Evolutionary conservation across 2,329 filamentous ascomycete species (phyloP), one percentile per base, ranked within the genome.

Genomic region (Scytalidium lignicola): DNA sequence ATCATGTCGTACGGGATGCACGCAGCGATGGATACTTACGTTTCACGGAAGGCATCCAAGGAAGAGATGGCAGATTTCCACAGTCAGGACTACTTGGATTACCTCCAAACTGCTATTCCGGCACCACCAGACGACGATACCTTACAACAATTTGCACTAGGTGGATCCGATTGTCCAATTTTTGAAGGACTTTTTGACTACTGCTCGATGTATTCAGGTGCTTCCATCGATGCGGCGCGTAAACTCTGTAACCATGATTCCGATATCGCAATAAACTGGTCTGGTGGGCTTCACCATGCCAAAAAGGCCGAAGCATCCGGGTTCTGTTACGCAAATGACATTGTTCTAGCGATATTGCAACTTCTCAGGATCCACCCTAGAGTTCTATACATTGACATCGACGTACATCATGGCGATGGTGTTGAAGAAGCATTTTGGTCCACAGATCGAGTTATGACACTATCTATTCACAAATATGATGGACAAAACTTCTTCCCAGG

Each of bases 291-390:
- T 23, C 93, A 99, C 68, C 93, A 99, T 64, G 93, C 93, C 42
- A 96, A 97, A 69, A 93, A 92, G 65, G 82, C 86, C 47, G 90
- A 96, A 69, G 92, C 93, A 0, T 92, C 87, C 13, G 93, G 93
- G 0, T 99, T 99, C 69, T 99, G 93, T 73, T 99, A 99, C 71
- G 90, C 97, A 71, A 99, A 99, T 68, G 93, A 99, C 68, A 97
- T 97, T 61, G 93, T 97, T 50, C 79, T 99, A 43, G 90, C 88
- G 29, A 93, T 96, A 59, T 78, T 97, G 32, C 87, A 96, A 65
- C 79, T 99, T 9, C 75, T 97, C 15, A 85, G 88, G 23, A 80
- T 85, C 62, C 82, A 91, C 59, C 83, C 90, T 15, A 86, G 91
- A 44, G 91, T 97, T 7, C 76, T 97, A 50, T 96, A 97, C 68